These are phyloP conservation scores for Helenozyma rhizophorensis DNA, from an alignment of 805 yeast species.

Conservation along the genomic window DNA sequence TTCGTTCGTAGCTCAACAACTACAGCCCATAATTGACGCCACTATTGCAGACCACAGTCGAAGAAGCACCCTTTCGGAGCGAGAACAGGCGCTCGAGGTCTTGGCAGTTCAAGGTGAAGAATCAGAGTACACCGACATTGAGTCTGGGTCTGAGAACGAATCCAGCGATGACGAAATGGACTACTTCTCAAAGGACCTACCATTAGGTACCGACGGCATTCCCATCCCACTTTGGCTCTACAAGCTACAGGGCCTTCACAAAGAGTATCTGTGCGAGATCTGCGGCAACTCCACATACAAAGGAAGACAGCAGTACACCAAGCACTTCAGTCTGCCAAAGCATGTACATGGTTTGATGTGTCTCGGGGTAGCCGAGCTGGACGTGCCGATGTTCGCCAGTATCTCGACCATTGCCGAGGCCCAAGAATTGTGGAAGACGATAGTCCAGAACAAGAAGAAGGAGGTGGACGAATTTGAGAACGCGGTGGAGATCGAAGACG, in stretches of 20 bases:
- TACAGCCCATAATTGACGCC: constrained; percentile 38
- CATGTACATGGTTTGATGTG: constrained; percentile 73
- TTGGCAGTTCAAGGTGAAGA: constrained; percentile 39
- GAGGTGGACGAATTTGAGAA: constrained; percentile 44
- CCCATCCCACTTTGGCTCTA: constrained; percentile 94
- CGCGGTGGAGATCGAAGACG: constrained; percentile 82
- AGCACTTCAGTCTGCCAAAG: constrained; percentile 67
- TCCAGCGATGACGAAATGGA: constrained; percentile 20
- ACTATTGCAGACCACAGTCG: constrained; percentile 66
- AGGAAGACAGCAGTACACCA: constrained; percentile 68
- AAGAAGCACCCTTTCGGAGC: constrained; percentile 59
- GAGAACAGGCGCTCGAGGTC: constrained; percentile 56
- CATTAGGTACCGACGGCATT: constrained; percentile 81
- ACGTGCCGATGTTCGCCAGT: constrained; percentile 49
- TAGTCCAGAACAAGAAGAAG: constrained; percentile 34
- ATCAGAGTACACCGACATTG: constrained; percentile 34
- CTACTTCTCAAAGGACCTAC: constrained; percentile 51
- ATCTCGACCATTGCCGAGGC: constrained; percentile 71
- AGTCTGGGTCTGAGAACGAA: constrained; percentile 21
- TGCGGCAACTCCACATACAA: constrained; percentile 72
- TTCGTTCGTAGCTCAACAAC: constrained; percentile 27
- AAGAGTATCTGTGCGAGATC: constrained; percentile 72
- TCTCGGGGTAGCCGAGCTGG: constrained; percentile 61
- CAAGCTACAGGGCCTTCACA: constrained; percentile 81
- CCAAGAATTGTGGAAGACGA: constrained; percentile 45